These are phyloP conservation scores for Cladosporium halotolerans DNA, from an alignment of 2,329 filamentous ascomycete species.

Conservation along the genomic window DNA sequence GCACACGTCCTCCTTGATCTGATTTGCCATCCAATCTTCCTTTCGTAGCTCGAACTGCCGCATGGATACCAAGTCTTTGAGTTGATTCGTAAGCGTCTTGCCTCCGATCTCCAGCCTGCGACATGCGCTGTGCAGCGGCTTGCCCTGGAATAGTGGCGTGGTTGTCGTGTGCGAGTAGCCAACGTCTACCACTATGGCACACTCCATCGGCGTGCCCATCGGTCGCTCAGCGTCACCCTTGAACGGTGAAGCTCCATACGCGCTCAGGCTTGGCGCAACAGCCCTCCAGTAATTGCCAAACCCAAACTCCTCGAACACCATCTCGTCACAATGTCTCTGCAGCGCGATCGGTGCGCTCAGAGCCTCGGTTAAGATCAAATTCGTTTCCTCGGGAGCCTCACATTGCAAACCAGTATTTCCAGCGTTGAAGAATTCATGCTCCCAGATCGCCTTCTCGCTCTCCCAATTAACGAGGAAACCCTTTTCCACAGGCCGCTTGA, in stretches of 20 bases:
- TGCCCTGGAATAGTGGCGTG: slow-evolving; percentile 76
- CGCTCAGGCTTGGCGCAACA: slow-evolving; percentile 67
- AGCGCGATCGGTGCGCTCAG: slow-evolving; percentile 74
- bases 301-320: slow-evolving; percentile 94
- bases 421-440: slow-evolving; percentile 65
- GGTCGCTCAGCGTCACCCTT: background rate
- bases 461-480: slow-evolving; percentile 97
- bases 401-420: slow-evolving; percentile 57
- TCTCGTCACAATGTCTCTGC: slow-evolving; percentile 88
- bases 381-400: slow-evolving; percentile 68
- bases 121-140: slow-evolving; percentile 71
- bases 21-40: slow-evolving; percentile 87
- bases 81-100: slow-evolving; percentile 86
- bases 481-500: slow-evolving; percentile 85
- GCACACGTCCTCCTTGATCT: slow-evolving; percentile 87
- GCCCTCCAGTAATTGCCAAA: slow-evolving; percentile 80
- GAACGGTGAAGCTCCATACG: slow-evolving; percentile 29
- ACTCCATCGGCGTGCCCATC: slow-evolving; percentile 56
- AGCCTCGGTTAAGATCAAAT: slow-evolving; percentile 77
- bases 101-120: slow-evolving; percentile 85
- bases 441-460: slow-evolving; percentile 91
- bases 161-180: slow-evolving; percentile 91
- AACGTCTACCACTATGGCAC: slow-evolving; percentile 81
- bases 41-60: slow-evolving; percentile 95
- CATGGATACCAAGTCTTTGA: slow-evolving; percentile 82